Conservation (phyloP, 495 filamentous ascomycete genomes). For the Evansstolkia leycettana region DNA sequence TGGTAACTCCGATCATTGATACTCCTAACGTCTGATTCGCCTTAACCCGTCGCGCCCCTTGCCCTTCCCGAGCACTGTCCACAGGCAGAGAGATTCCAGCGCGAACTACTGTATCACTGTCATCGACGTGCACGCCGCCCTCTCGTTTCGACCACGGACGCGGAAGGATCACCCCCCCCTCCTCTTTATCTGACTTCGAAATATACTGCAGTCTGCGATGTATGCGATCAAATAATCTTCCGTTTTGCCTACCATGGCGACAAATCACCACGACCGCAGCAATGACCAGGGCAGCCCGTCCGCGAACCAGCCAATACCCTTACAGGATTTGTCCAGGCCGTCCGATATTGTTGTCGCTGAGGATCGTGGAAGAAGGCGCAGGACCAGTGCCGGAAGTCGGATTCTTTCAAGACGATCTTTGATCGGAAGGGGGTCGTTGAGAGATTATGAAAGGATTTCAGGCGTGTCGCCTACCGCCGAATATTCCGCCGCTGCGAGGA, state of each 20-base stretch:
- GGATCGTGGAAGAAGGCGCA: constrained; percentile 16
- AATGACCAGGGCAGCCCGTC: constrained; percentile 31
- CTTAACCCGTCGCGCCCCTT: no score
- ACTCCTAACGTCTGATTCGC: no score
- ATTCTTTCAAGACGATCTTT: constrained; percentile 27
- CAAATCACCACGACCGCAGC: constrained; percentile 38
- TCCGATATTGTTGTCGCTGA: constrained; percentile 26
- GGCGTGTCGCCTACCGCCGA: constrained; percentile 38
- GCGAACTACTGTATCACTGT: no score
- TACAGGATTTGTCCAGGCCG: constrained; percentile 63
- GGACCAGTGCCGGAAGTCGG: constrained; percentile 18
- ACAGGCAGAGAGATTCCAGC: no score
- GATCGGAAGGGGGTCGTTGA: constrained; percentile 19
- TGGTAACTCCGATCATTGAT: not conserved
- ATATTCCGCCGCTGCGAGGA: constrained; percentile 8
- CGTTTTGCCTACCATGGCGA: constrained; percentile 45
- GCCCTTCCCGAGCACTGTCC: no score
- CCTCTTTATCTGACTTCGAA: no score
- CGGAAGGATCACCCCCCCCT: no score
- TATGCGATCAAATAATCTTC: constrained; percentile 29
- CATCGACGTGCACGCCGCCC: constrained; percentile 1
- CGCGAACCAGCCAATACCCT: constrained; percentile 62
- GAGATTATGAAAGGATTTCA: constrained; percentile 39
- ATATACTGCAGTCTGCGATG: constrained; percentile 23
- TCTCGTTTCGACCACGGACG: no score